Evolutionary conservation across 495 filamentous ascomycete genomes (phyloP).

Genomic region (Apodospora peruviana): DNA sequence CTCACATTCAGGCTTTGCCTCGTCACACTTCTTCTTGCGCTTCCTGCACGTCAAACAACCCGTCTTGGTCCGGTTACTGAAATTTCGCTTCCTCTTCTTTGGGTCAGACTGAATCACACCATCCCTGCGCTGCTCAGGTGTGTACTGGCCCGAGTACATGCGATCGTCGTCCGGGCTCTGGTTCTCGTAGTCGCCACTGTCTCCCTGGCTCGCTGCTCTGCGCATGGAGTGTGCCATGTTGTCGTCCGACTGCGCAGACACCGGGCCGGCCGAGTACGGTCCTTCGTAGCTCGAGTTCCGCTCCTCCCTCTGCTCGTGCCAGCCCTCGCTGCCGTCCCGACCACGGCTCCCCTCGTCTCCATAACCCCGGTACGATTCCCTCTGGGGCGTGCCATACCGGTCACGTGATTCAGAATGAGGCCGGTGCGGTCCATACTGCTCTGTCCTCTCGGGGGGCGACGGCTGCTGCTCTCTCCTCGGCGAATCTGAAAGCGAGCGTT

Average conservation of each 20-base stretch:
- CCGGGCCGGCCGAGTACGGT: slow-evolving; percentile 32
- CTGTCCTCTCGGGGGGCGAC: slow-evolving; percentile 18
- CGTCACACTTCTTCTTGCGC: slow-evolving; percentile 98
- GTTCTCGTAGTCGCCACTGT: slow-evolving; percentile 36
- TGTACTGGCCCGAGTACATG: slow-evolving; percentile 38
- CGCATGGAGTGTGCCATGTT: slow-evolving; percentile 34
- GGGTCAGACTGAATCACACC: slow-evolving; percentile 60
- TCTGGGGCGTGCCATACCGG: slow-evolving; percentile 23
- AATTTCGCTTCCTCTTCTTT: slow-evolving; percentile 79
- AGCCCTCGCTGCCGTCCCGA: slow-evolving; percentile 36
- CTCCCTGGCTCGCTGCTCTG: slow-evolving; percentile 34
- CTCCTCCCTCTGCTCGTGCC: slow-evolving; percentile 41
- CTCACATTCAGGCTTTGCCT: slow-evolving; percentile 88
- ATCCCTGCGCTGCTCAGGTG: slow-evolving; percentile 42
- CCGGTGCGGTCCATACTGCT: slow-evolving; percentile 22
- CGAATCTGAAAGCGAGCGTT: slow-evolving; percentile 44
- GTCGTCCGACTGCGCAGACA: slow-evolving; percentile 41
- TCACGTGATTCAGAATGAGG: slow-evolving; percentile 36
- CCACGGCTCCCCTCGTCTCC: slow-evolving; percentile 33
- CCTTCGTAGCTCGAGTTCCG: slow-evolving; percentile 39
- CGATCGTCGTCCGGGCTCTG: slow-evolving; percentile 47
- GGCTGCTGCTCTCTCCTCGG: slow-evolving; percentile 25
- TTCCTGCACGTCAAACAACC: slow-evolving; percentile 92
- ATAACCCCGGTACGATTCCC: slow-evolving; percentile 23
- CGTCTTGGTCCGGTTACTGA: slow-evolving; percentile 95